These are phyloP conservation scores for Sedum album DNA, from an alignment of 164 flowering plant species.

Conservation along the genomic window DNA sequence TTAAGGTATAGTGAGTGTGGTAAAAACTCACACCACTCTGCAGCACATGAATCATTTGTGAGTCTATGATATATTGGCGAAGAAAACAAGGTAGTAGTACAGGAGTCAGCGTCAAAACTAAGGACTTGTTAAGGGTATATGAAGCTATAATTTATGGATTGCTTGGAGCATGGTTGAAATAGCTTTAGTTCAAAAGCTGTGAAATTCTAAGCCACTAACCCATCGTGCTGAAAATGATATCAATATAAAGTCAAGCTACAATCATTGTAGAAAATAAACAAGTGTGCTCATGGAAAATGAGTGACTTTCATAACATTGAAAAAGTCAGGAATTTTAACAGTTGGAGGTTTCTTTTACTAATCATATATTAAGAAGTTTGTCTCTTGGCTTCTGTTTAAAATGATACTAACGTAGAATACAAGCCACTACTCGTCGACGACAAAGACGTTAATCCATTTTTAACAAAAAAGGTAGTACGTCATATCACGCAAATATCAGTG, in stretches of 20 bases:
- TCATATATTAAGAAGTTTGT: neutral
- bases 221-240: neutral
- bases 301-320: neutral
- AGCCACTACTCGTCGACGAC: neutral
- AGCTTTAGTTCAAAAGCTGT: no score
- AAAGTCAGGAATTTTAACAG: neutral
- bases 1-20: conserved; percentile 12
- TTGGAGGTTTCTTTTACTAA: neutral
- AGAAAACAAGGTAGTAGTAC: neutral
- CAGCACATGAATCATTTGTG: neutral
- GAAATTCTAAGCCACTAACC: no score
- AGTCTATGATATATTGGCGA: neutral
- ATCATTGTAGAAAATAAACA: neutral
- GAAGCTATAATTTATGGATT: no score
- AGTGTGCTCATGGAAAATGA: neutral
- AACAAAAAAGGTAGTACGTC: no score
- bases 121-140: no score
- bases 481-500: no score
- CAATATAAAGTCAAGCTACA: neutral
- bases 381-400: neutral
- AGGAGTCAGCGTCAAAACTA: neutral
- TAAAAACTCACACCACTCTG: neutral
- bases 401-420: neutral
- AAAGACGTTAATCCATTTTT: neutral
- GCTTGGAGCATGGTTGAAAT: no score